Conservation (phyloP, 805 yeast genomes). For the Schwanniomyces yamadae region DNA sequence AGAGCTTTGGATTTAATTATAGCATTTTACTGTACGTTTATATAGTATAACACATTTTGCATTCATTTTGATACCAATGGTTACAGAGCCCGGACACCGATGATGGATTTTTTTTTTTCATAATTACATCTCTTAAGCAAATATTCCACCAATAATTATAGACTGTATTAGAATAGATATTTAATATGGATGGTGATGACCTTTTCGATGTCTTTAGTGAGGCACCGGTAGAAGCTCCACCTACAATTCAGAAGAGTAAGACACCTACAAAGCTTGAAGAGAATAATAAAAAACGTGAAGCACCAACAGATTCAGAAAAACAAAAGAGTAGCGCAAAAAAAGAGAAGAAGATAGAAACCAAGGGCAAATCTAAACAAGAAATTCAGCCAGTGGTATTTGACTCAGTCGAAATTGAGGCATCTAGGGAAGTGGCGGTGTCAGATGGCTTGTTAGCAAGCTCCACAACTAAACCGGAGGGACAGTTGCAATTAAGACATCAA, state of each 20-base stretch:
- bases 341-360: conserved; percentile 12
- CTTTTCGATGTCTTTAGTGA: conserved; percentile 64
- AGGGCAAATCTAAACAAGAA: conserved; percentile 39
- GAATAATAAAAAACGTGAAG: conserved; percentile 15
- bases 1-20: too few species aligned
- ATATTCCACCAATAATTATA: neutral
- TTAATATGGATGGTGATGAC: conserved; percentile 47
- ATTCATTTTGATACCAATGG: conserved; percentile 3
- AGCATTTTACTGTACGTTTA: too few species aligned
- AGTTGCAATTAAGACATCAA: conserved; percentile 79
- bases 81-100: conserved; percentile 3
- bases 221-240: conserved; percentile 41
- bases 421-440: conserved; percentile 83
- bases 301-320: conserved; percentile 16
- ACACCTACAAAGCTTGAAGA: conserved; percentile 8
- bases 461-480: conserved; percentile 34
- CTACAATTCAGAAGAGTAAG: conserved; percentile 11
- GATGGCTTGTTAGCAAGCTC: conserved; percentile 52
- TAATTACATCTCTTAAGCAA: neutral
- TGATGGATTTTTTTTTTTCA: conserved; percentile 5
- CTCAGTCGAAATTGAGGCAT: conserved; percentile 83
- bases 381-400: conserved; percentile 80
- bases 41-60: conserved; percentile 1
- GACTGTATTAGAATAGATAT: neutral
- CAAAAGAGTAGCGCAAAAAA: conserved; percentile 24